A percentile compares a stretch with the other conserved stretches of the same genome.
Evolutionary conservation across 1,284 basidiomycete genomes (phyloP).

Genomic region (Rhodotorula sp.): DNA sequence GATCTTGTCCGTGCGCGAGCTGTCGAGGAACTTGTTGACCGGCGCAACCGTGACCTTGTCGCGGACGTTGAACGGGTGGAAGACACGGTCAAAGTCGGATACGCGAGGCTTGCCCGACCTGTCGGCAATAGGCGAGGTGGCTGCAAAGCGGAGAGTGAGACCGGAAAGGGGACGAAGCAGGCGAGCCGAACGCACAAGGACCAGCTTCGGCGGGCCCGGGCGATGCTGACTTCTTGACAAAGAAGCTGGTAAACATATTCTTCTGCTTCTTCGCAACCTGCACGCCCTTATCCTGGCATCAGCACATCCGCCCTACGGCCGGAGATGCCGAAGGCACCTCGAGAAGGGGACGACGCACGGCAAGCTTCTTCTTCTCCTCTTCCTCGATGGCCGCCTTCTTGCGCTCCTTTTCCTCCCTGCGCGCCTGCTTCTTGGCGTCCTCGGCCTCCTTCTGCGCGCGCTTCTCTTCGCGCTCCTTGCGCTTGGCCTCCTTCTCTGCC

Average conservation of each 20-base stretch:
- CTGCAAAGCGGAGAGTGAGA: not conserved
- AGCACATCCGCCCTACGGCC: not conserved
- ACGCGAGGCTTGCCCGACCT: not conserved
- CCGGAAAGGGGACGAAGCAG: not conserved
- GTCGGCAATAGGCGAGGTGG: not conserved
- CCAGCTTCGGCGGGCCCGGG: slow-evolving; percentile 18
- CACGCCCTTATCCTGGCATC: not conserved
- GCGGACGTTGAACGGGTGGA: slow-evolving; percentile 73
- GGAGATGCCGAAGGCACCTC: no score
- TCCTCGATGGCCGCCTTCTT: slow-evolving; percentile 19
- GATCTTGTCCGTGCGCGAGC: slow-evolving; percentile 57
- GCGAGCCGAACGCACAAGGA: not conserved
- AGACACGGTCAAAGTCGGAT: slow-evolving; percentile 66
- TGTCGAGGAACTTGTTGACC: slow-evolving; percentile 50
- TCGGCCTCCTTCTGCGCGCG: slow-evolving; percentile 17
- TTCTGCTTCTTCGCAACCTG: slow-evolving; percentile 38
- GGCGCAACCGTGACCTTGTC: slow-evolving; percentile 67
- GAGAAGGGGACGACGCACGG: slow-evolving; percentile 1
- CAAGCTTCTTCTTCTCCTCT: slow-evolving; percentile 30
- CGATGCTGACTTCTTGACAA: slow-evolving; percentile 31
- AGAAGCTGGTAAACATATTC: slow-evolving; percentile 37
- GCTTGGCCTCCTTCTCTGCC: slow-evolving; percentile 26
- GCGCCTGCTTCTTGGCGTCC: slow-evolving; percentile 30
- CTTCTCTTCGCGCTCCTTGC: slow-evolving; percentile 19
- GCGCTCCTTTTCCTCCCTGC: slow-evolving; percentile 35